Base-by-base conservation (phyloP, 495 filamentous ascomycete genomes). In the Entonaema liquescens region DNA sequence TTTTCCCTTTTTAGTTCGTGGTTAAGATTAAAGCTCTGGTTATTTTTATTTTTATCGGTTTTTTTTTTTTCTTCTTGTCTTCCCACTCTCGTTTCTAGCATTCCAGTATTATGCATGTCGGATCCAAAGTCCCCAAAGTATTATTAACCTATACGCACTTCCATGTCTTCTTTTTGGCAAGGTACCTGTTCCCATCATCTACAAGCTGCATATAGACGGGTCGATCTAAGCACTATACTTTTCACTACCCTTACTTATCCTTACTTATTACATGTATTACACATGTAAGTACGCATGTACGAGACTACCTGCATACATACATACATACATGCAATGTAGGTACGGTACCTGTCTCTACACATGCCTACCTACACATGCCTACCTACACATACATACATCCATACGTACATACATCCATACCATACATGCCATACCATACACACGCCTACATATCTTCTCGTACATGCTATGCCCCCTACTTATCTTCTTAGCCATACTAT, bases 401-500 rank as follows among this genome's bases (percentile, higher is more conserved):
- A 28, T 64, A 65, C 54, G 35, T 59, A 59, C 58, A 42, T 59
- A 62, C 49, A 62, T 59, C n/a, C n/a, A n/a, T n/a, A n/a, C n/a
- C n/a, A n/a, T n/a, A 70, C 60, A 49, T 35, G 17, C 53, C 26
- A n/a, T 19, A 33, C 21, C 47, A n/a, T n/a, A n/a, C n/a, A n/a
- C n/a, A 64, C 54, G 42, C 49, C 47, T 61, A 53, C 40, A 52
- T 62, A 53, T 55, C 53, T 54, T 38, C 38, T 47, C 69, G 56
- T 67, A 58, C 69, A 55, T 61, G 59, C 56, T 55, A 56, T 60
- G 50, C 35, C 57, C 61, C 68, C 57, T 69, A 75, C 67, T 71
- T 74, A 67, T 72, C 69, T 74, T 67, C 64, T 73, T 67, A 75
- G 67, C 75, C 69, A 71, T 74, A 66, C 56, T 71, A 47, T 67